Conservation (phyloP, 129 eudicot species). For the Kitagawia praeruptora region DNA sequence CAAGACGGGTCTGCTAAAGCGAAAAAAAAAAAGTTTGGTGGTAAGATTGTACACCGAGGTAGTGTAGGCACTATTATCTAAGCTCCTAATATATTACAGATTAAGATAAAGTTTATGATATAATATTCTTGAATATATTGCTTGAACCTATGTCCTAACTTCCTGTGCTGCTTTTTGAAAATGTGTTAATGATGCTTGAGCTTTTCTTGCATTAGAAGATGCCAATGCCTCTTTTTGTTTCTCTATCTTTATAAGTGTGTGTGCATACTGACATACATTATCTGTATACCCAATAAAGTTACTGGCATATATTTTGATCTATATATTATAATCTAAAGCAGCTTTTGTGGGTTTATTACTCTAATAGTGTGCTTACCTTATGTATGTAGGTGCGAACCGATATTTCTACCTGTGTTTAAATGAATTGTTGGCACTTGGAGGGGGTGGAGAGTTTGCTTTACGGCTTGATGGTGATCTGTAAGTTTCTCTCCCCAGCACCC, state of each 20-base stretch:
- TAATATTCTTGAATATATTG: not conserved
- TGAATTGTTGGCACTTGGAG: conserved; percentile 86
- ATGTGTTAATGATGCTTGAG: not conserved
- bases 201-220: not conserved
- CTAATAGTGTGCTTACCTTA: conserved; percentile 13
- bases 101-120: not conserved
- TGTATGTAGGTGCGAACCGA: conserved; percentile 69
- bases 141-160: not conserved
- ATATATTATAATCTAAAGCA: not conserved
- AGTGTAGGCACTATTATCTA: not conserved
- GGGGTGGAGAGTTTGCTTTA: conserved; percentile 86
- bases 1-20: not conserved
- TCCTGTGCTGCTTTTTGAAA: not conserved
- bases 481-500: conserved; percentile 21
- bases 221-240: not conserved
- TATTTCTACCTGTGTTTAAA: conserved; percentile 78
- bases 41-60: not conserved
- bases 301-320: not conserved
- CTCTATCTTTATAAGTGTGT: not conserved
- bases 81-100: not conserved
- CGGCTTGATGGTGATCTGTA: conserved; percentile 84
- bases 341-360: not conserved
- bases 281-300: not conserved
- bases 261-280: not conserved
- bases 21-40: not conserved